A percentile compares a stretch with the other conserved stretches of the same genome.
Conservation (phyloP, 2,329 filamentous ascomycete species). For the Cordyceps cateniannulata region DNA sequence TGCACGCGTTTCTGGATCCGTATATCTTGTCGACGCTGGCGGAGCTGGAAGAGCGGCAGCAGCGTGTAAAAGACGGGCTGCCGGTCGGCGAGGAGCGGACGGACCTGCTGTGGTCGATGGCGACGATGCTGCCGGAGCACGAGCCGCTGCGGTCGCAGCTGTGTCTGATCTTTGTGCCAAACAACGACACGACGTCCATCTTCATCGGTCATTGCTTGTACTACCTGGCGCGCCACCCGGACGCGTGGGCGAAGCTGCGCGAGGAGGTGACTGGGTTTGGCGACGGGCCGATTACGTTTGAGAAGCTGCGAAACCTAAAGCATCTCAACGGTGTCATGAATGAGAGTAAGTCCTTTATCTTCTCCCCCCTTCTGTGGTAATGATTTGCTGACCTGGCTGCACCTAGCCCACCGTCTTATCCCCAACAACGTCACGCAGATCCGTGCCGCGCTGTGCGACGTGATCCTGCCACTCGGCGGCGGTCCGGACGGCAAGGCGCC, state of each 20-base stretch:
- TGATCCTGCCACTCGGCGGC: conserved; percentile 44
- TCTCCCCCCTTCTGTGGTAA: neutral
- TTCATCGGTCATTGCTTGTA: conserved; percentile 16
- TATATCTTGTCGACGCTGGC: conserved; percentile 15
- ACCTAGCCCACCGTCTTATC: neutral
- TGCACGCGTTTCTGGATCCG: conserved; percentile 15
- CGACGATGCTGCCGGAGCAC: conserved; percentile 9
- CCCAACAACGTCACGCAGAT: neutral
- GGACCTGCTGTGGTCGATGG: conserved; percentile 17
- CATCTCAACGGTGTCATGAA: conserved; percentile 20
- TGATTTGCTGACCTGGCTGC: too few relatives aligned
- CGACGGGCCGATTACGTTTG: conserved; percentile 16
- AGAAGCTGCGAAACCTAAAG: conserved; percentile 14
- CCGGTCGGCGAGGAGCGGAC: conserved; percentile 14
- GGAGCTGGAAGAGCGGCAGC: conserved; percentile 15
- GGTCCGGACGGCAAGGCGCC: conserved; percentile 40
- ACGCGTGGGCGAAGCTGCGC: conserved; percentile 16
- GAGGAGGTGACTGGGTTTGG: conserved; percentile 5
- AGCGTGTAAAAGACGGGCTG: conserved; percentile 14
- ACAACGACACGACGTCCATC: conserved; percentile 17
- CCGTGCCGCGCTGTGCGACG: conserved; percentile 26
- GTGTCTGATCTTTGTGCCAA: conserved; percentile 16
- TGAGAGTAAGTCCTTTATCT: conserved; percentile 10
- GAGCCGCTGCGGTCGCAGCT: conserved; percentile 13
- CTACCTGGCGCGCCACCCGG: conserved; percentile 13